Evolutionary conservation across 2,329 filamentous ascomycete genomes (phyloP).

Genomic region (Fusarium sulawesiense): DNA sequence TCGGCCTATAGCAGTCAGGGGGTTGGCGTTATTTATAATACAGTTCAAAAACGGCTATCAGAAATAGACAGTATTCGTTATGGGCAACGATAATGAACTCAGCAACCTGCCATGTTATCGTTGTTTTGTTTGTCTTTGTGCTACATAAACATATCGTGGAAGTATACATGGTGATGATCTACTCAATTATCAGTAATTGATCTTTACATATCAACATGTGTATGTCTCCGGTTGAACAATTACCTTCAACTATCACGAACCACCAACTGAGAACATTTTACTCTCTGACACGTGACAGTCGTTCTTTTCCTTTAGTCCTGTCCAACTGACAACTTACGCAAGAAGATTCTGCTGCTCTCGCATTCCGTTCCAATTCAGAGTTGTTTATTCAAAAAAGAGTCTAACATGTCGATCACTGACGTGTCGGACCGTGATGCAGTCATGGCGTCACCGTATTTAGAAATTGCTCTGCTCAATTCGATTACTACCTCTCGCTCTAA

Average conservation of each 20-base stretch:
- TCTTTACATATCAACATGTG: background rate
- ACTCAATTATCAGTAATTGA: background rate
- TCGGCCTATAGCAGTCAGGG: background rate
- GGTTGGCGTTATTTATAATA: background rate
- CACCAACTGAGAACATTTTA: background rate
- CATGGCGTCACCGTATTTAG: conserved; percentile 14
- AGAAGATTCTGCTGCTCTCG: conserved; percentile 5
- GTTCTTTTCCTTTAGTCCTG: background rate
- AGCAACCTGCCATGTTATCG: background rate
- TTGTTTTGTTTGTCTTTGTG: background rate
- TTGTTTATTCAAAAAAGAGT: conserved; percentile 2
- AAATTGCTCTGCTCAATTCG: conserved; percentile 1
- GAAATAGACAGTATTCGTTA: background rate
- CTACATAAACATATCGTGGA: background rate
- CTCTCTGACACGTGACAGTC: background rate
- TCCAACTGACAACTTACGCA: background rate
- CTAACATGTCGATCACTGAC: conserved; percentile 17
- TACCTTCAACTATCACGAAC: background rate
- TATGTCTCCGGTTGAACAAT: background rate
- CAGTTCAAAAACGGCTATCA: too few relatives aligned
- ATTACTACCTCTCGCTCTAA: background rate
- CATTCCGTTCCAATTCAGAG: conserved; percentile 24
- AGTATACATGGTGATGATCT: background rate
- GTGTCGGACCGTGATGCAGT: conserved; percentile 25
- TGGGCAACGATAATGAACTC: background rate